Evolutionary conservation across 164 flowering plant species (phyloP).

Genomic region (Chimonanthus praecox): DNA sequence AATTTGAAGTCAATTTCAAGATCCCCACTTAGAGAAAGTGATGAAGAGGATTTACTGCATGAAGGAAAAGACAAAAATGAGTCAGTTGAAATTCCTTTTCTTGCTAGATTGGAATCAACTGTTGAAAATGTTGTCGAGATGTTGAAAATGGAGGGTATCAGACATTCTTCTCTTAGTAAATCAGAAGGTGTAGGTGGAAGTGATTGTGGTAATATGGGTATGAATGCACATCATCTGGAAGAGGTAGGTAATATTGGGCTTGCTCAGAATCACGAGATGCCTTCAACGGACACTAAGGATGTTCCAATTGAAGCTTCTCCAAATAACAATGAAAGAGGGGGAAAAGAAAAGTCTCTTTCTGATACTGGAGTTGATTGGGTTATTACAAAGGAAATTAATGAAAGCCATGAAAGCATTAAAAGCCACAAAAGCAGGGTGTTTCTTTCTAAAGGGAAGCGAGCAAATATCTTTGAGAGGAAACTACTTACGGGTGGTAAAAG

Average conservation of each 20-base stretch:
- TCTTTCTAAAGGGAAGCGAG: conserved; percentile 39
- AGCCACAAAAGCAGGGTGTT: conserved; percentile 58
- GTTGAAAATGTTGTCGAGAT: conserved; percentile 44
- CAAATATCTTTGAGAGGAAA: conserved; percentile 34
- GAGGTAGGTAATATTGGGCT: conserved; percentile 13
- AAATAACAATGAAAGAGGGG: conserved; percentile 26
- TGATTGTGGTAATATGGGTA: conserved; percentile 12
- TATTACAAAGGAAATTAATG: conserved; percentile 32
- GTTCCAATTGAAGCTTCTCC: conserved; percentile 23
- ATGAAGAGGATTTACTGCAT: conserved; percentile 11
- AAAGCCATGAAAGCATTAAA: conserved; percentile 71
- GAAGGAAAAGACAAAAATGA: conserved; percentile 14
- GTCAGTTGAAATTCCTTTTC: neutral
- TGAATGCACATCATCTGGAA: conserved; percentile 14
- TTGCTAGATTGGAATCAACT: conserved; percentile 34
- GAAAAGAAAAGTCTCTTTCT: conserved; percentile 40
- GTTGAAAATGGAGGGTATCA: conserved; percentile 2
- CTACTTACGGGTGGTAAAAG: conserved; percentile 37
- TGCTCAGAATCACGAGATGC: neutral
- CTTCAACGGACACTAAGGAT: neutral
- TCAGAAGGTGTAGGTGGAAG: conserved; percentile 6
- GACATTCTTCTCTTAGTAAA: neutral
- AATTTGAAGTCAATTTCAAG: conserved; percentile 1
- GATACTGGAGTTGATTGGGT: conserved; percentile 30
- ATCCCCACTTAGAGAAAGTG: conserved; percentile 1